Evolutionary conservation across 768 basidiomycete genomes (phyloP).

Genomic region (Psilocybe subaeruginosa): DNA sequence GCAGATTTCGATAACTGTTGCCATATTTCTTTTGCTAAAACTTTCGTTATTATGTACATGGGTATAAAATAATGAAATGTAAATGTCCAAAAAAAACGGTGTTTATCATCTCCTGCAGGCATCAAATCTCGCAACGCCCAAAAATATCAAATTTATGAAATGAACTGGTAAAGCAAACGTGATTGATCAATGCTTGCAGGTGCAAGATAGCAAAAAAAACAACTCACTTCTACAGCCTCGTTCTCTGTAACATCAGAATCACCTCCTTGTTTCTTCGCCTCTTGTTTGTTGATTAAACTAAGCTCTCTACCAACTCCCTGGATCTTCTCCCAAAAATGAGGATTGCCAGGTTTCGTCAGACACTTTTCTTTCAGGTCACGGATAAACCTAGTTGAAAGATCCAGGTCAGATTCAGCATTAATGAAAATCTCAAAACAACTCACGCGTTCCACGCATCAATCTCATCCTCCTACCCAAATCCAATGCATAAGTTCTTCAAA

Average conservation of each 20-base stretch:
- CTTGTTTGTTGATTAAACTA: conserved; percentile 63
- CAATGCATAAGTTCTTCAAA: neutral
- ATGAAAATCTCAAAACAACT: conserved; percentile 22
- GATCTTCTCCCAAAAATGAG: conserved; percentile 68
- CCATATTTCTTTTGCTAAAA: neutral
- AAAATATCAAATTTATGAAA: neutral
- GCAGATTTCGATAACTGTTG: neutral
- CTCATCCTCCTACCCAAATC: conserved; percentile 67
- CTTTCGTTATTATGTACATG: neutral
- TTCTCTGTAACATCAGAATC: conserved; percentile 58
- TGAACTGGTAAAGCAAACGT: neutral
- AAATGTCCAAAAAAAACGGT: neutral
- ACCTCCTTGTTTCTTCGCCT: conserved; percentile 64
- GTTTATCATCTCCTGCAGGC: neutral
- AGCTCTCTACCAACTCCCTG: conserved; percentile 51
- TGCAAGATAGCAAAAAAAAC: neutral
- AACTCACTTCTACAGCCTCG: conserved; percentile 52
- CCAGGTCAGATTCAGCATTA: neutral
- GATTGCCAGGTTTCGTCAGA: conserved; percentile 56
- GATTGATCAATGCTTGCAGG: neutral
- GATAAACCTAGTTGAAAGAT: conserved; percentile 53
- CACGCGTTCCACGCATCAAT: conserved; percentile 82
- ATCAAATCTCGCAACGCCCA: no score
- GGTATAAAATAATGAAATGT: neutral
- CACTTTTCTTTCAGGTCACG: conserved; percentile 61